Evolutionary conservation across 257 asterid species (phyloP).

Genomic region (Lavandula angustifolia): DNA sequence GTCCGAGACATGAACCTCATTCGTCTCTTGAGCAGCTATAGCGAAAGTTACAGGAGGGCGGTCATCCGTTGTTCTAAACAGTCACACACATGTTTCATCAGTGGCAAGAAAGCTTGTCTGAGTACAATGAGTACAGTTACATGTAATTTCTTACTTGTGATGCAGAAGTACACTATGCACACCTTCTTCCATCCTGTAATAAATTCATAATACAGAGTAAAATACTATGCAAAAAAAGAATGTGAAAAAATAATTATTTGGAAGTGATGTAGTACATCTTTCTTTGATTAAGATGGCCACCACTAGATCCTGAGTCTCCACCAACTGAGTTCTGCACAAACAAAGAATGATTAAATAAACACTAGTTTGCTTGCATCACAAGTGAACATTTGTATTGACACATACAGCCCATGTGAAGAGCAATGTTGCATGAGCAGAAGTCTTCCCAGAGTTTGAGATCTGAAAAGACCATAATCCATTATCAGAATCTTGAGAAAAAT

Average conservation of each 20-base stretch:
- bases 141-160: conserved; percentile 55
- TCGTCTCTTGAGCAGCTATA: conserved; percentile 79
- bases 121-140: no score
- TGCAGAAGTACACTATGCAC: conserved; percentile 65
- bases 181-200: conserved; percentile 35
- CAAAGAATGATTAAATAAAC: conserved; percentile 22
- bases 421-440: conserved; percentile 75
- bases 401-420: conserved; percentile 97
- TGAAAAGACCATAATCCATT: conserved; percentile 45
- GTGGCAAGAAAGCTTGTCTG: no score
- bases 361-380: conserved; percentile 22
- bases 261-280: conserved; percentile 45
- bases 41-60: conserved; percentile 81
- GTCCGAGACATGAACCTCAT: conserved; percentile 71
- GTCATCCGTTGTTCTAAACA: conserved; percentile 68
- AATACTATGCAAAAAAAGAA: no score
- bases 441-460: conserved; percentile 74
- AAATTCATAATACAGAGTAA: neutral
- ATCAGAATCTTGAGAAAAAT: neutral
- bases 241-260: conserved; percentile 1
- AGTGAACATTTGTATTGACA: conserved; percentile 25
- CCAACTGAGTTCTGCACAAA: conserved; percentile 87
- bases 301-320: conserved; percentile 85
- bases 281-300: conserved; percentile 79
- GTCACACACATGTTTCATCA: no score